A percentile compares a stretch with the other conserved stretches of the same genome.
Conservation (phyloP, 306 rosid species). For the Prunus mira region DNA sequence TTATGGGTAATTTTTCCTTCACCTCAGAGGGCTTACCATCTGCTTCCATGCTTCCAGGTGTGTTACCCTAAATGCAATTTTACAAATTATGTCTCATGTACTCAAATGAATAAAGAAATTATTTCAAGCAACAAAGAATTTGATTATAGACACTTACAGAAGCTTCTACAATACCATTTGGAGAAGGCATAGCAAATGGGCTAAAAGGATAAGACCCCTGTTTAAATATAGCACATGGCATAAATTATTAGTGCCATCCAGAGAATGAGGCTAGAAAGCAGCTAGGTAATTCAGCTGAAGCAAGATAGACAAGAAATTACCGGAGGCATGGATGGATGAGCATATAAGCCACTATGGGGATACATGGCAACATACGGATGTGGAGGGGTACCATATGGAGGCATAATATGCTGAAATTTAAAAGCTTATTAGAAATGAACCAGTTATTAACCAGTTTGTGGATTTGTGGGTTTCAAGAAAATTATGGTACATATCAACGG, state of each 20-base stretch:
- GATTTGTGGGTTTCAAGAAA: not conserved
- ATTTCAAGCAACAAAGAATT: slow-evolving; percentile 6
- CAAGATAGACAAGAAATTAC: slow-evolving; percentile 45
- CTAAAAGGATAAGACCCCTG: slow-evolving; percentile 98
- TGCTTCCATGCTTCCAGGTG: slow-evolving; percentile 73
- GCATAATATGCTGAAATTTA: slow-evolving; percentile 89
- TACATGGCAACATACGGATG: slow-evolving; percentile 99
- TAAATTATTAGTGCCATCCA: slow-evolving; percentile 8
- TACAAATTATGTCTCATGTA: slow-evolving; percentile 28
- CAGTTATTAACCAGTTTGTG: slow-evolving; percentile 3
- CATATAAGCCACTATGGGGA: slow-evolving; percentile 98
- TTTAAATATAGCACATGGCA: slow-evolving; percentile 20
- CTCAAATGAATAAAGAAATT: slow-evolving; percentile 8
- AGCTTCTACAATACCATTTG: slow-evolving; percentile 87
- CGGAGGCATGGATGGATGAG: slow-evolving; percentile 98
- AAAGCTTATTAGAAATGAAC: not conserved
- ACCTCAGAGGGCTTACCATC: slow-evolving; percentile 80
- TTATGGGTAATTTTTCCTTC: slow-evolving; percentile 90
- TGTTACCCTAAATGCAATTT: slow-evolving; percentile 67
- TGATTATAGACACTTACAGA: slow-evolving; percentile 57
- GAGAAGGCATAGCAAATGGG: slow-evolving; percentile 90
- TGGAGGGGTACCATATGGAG: slow-evolving; percentile 95
- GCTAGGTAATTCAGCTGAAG: slow-evolving; percentile 24
- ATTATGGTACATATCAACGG: not conserved
- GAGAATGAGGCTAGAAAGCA: slow-evolving; percentile 24